A percentile compares a stretch with the other conserved stretches of the same genome.
Evolutionary conservation across 345 rosid genomes (phyloP).

Genomic region (Hypericum androsaemum): DNA sequence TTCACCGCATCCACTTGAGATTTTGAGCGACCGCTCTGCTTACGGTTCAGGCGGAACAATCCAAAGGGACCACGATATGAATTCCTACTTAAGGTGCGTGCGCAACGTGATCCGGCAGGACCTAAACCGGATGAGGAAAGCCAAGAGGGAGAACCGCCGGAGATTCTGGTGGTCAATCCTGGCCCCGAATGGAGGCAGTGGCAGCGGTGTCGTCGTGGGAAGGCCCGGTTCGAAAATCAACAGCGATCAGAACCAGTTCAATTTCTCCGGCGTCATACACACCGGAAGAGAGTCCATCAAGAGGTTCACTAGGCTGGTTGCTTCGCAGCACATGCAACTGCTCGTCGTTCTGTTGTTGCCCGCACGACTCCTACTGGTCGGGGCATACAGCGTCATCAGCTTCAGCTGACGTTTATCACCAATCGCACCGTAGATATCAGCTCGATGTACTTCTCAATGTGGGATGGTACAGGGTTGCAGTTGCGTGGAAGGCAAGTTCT

Average conservation of each 20-base stretch:
- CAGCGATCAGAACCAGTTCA: slow-evolving; percentile 26
- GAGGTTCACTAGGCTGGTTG: slow-evolving; percentile 55
- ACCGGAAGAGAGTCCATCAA: slow-evolving; percentile 56
- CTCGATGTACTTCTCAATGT: slow-evolving; percentile 10
- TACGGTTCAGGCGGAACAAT: slow-evolving; percentile 85
- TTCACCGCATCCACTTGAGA: slow-evolving; percentile 98
- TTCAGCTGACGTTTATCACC: slow-evolving; percentile 13
- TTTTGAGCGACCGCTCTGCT: slow-evolving; percentile 69
- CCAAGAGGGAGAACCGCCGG: slow-evolving; percentile 42
- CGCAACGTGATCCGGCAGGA: slow-evolving; percentile 59
- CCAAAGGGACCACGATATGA: slow-evolving; percentile 86
- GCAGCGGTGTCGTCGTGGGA: slow-evolving; percentile 22
- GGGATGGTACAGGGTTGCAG: slow-evolving; percentile 18
- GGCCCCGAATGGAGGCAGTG: slow-evolving; percentile 17
- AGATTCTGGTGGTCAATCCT: slow-evolving; percentile 66
- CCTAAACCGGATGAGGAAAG: slow-evolving; percentile 49
- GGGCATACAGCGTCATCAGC: slow-evolving; percentile 37
- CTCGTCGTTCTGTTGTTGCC: slow-evolving; percentile 61
- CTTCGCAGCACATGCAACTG: slow-evolving; percentile 85
- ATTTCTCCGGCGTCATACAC: slow-evolving; percentile 51
- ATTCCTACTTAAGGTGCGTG: slow-evolving; percentile 62
- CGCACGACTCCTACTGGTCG: slow-evolving; percentile 49
- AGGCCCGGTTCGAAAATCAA: slow-evolving; percentile 23
- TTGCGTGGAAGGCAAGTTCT: slow-evolving; percentile 16
- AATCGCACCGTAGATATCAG: no score